Base-by-base conservation (phyloP, 2,329 filamentous ascomycete species). In the Daldinia sp. region DNA sequence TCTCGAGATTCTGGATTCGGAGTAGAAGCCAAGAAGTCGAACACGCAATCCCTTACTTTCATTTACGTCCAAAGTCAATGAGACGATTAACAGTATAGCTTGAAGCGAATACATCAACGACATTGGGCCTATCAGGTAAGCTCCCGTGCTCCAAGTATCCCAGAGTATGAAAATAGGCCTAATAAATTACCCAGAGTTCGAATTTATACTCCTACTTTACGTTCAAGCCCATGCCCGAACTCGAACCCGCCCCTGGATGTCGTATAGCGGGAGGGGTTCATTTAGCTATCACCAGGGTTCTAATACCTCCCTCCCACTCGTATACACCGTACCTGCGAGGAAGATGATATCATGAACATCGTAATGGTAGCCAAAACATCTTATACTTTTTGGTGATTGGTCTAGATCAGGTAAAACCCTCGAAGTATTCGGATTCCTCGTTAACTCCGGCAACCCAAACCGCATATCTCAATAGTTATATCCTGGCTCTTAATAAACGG, bases 1-100 rank as follows among this genome's bases (percentile, higher is more conserved):
- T 54, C 70, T 64, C 47, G 76, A 78, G 30, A 54, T 85, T 23
- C 68, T 83, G 61, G 55, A 56, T 41, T 77, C 68, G 71, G 77
- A 37, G 32, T 67, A 34, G 45, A 35, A 23, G 39, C 32, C 13
- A 23, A 27, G 19, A 7, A 25, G 7, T 21, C 19, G 23, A 11
- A 21, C 13, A 6, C 17, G 21, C 13, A 9, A 7, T n/a, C 13
- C 6, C 27, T 11, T 45, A 7, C 6, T 45, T 5, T 7, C 10
- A 9, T 13, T 27, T 3, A 13, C 11, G 15, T 45, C 15, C 6
- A 27, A 23, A 23, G 6, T 11, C n/a, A 3, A 8, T 45, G 11
- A 10, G 21, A 13, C 21, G 11, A 15, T 13, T 43, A 15, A 21
- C 11, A 3, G 13, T n/a, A 43, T 43, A 25, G 39, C 39, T 45